These are phyloP conservation scores for Codiaeum variegatum DNA, from an alignment of 441 rosid genomes.

Conservation along the genomic window DNA sequence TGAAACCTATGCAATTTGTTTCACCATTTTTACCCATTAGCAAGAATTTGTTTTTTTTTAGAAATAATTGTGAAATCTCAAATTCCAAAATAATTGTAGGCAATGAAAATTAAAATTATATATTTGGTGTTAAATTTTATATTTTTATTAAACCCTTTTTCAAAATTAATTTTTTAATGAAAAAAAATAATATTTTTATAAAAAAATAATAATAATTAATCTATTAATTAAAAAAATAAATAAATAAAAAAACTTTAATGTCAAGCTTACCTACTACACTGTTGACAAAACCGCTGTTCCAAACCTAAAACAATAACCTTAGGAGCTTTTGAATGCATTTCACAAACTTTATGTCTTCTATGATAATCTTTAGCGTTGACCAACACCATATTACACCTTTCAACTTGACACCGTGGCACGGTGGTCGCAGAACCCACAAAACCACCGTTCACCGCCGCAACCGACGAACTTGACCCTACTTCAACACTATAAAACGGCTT, in stretches of 20 bases:
- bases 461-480: conserved; percentile 2
- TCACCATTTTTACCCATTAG: not conserved
- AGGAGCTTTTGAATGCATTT: conserved; percentile 70
- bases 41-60: not conserved
- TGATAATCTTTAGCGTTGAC: conserved; percentile 70
- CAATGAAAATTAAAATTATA: too few species aligned
- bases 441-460: conserved; percentile 9
- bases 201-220: not conserved
- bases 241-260: not conserved
- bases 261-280: conserved; percentile 70
- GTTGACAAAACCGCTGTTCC: conserved; percentile 84
- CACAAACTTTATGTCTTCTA: conserved; percentile 74
- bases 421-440: conserved; percentile 14
- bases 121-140: too few species aligned
- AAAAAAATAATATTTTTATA: too few species aligned
- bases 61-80: too few species aligned
- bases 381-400: conserved; percentile 60
- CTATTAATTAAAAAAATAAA: not conserved
- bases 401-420: conserved; percentile 73
- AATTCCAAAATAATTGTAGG: not conserved
- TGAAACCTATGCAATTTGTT: conserved; percentile 48
- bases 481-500: conserved; percentile 21
- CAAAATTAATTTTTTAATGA: too few species aligned
- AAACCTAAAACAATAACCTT: conserved; percentile 57
- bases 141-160: too few species aligned